Conservation (phyloP, 202 grass and related monocot species). For the Hordeum pubiflorum region DNA sequence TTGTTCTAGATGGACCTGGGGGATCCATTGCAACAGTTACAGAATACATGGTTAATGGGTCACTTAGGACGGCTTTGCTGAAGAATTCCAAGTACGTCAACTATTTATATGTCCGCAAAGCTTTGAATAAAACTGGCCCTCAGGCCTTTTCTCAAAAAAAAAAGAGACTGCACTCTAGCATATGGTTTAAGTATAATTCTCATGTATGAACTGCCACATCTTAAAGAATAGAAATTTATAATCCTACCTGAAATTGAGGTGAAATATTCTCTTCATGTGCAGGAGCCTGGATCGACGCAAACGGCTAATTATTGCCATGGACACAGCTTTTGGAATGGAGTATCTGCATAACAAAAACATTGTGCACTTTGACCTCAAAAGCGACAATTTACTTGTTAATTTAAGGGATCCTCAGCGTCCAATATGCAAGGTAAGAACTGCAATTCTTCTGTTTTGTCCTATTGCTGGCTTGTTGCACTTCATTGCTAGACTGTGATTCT, state of each 20-base stretch:
- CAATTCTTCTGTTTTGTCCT: neutral
- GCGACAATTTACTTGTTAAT: constrained; percentile 98
- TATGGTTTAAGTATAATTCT: neutral
- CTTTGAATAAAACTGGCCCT: neutral
- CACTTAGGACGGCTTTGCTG: constrained; percentile 74
- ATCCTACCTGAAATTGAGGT: neutral
- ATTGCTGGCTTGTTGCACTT: neutral
- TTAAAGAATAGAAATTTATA: neutral
- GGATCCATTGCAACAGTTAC: constrained; percentile 92
- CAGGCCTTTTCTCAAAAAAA: neutral
- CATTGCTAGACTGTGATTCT: neutral
- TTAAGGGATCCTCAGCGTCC: constrained; percentile 89
- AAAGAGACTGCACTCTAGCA: neutral
- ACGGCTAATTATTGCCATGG: constrained; percentile 90
- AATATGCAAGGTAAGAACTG: constrained; percentile 87
- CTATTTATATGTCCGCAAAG: neutral
- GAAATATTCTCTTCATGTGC: neutral
- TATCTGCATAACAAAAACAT: constrained; percentile 97
- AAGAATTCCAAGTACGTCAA: constrained; percentile 75
- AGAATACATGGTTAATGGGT: constrained; percentile 98
- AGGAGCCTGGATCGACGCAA: constrained; percentile 72
- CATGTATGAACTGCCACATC: neutral
- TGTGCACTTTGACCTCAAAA: constrained; percentile 98
- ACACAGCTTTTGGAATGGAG: constrained; percentile 98
- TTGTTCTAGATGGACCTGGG: constrained; percentile 92